Evolutionary conservation across 257 asterid genomes (phyloP), one percentile per base, ranked within the genome.

Genomic region (Solanum clarkiae): DNA sequence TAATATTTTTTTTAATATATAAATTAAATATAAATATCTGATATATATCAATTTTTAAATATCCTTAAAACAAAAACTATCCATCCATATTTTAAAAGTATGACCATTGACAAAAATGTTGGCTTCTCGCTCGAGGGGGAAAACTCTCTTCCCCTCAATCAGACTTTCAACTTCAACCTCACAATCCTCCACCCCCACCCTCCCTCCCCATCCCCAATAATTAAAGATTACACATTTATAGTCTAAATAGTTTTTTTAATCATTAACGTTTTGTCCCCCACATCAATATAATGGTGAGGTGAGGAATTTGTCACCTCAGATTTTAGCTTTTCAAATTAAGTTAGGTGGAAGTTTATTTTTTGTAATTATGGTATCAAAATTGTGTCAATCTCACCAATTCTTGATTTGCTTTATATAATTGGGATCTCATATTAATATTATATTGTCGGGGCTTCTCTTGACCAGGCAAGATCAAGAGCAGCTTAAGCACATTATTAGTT

Each of bases 161-260:
- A 84, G 80, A 72, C 87, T 79, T 62, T 86, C 82, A 75, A 83
- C 90, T 71, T 80, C 91, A 54, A 86, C 93, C 97, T 92, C 95
- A 90, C 91, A 87, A 86, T 86, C 56, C 86, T 71, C 68, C 91
- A 4, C 42, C 42, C 42, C 42, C 42, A 3, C 40, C 56, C 86
- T 62, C 62, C 92, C 85, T 68, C 68, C 92, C 40, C 40, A 3
- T 0, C 5, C 86, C n/a, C 7, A 18, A 11, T 53, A 14, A 15
- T 47, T 82, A 82, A 13, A 6, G 6, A 57, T 62, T 40, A 6
- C 12, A 44, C 80, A 51, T 82, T 63, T 16, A 18, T 54, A 51
- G 26, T 51, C 12, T 14, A 8, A n/a, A 11, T 0, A 7, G 1
- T 51, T 24, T 49, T 8, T 75, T 13, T 44, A 24, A 20, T n/a